phyloP scores from a whole-genome alignment of 2,329 filamentous ascomycete genomes.

The Plectosphaerella plurivora region DNA sequence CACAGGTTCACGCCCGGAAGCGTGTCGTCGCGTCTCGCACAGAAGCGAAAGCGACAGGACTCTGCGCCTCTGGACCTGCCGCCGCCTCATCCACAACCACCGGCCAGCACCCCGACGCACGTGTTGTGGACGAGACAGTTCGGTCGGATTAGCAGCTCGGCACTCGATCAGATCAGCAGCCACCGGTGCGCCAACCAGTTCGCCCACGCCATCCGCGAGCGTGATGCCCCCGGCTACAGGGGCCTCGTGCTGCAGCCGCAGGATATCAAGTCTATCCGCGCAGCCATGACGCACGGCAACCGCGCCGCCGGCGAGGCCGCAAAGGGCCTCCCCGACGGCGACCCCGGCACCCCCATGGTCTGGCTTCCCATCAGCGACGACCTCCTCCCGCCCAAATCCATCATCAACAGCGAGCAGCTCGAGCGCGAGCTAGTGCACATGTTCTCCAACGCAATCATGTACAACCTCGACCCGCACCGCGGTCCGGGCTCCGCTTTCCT shows the following conservation, averaged over 20 bases:
- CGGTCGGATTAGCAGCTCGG: slow-evolving; percentile 65
- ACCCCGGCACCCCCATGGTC: slow-evolving; percentile 51
- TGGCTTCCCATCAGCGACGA: slow-evolving; percentile 70
- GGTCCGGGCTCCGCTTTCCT: slow-evolving; percentile 63
- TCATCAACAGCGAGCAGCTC: slow-evolving; percentile 88
- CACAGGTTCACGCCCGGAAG: slow-evolving; percentile 30
- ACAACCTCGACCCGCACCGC: slow-evolving; percentile 77
- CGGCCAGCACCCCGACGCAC: slow-evolving; percentile 54
- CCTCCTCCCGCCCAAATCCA: slow-evolving; percentile 77
- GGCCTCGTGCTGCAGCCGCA: slow-evolving; percentile 70
- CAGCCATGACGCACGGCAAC: slow-evolving; percentile 70
- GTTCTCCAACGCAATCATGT: slow-evolving; percentile 99
- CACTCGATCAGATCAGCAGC: slow-evolving; percentile 71
- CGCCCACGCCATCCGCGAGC: slow-evolving; percentile 68
- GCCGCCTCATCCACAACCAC: slow-evolving; percentile 31
- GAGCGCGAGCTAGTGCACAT: slow-evolving; percentile 93
- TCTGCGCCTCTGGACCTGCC: slow-evolving; percentile 33
- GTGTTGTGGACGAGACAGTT: slow-evolving; percentile 75
- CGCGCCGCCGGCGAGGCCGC: slow-evolving; percentile 58
- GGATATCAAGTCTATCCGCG: slow-evolving; percentile 73
- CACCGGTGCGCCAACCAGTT: slow-evolving; percentile 80
- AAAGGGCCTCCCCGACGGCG: slow-evolving; percentile 55
- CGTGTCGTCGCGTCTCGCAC: slow-evolving; percentile 27
- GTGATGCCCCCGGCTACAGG: slow-evolving; percentile 71
- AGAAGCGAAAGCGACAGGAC: slow-evolving; percentile 56